Conservation (phyloP, 23 red algal species). For the Gracilaria vermiculophylla region DNA sequence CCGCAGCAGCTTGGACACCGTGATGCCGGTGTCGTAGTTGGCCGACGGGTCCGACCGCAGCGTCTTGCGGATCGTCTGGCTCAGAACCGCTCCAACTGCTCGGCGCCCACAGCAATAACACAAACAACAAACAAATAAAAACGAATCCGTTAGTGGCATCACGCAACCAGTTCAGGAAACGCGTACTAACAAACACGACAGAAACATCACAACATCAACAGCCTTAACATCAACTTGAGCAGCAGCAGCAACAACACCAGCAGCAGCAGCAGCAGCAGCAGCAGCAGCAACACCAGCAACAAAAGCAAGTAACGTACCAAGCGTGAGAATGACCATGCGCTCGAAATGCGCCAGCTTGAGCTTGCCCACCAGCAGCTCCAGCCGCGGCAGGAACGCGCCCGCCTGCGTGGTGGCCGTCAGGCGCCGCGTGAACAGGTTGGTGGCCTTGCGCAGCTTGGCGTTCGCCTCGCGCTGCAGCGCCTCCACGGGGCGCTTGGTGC, state of each 20-base stretch:
- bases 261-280: no score
- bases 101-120: no score
- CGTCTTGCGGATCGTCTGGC: constrained; percentile 65
- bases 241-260: no score
- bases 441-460: constrained; percentile 59
- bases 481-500: constrained; percentile 67
- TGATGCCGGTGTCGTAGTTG: constrained; percentile 65
- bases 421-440: constrained; percentile 29
- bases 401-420: constrained; percentile 20
- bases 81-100: constrained; percentile 57
- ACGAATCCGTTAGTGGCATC: not conserved
- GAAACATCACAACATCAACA: no score
- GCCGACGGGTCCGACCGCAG: constrained; percentile 51
- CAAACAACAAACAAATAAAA: not conserved
- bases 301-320: constrained; percentile 47
- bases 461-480: constrained; percentile 59
- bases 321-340: constrained; percentile 72
- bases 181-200: not conserved
- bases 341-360: constrained; percentile 67
- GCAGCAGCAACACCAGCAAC: no score
- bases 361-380: constrained; percentile 65
- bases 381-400: constrained; percentile 41
- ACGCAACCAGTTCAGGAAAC: not conserved
- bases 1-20: constrained; percentile 52
- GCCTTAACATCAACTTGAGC: no score